Evolutionary conservation across 139 green algal species (phyloP).

Genomic region (Chlorella sp.): DNA sequence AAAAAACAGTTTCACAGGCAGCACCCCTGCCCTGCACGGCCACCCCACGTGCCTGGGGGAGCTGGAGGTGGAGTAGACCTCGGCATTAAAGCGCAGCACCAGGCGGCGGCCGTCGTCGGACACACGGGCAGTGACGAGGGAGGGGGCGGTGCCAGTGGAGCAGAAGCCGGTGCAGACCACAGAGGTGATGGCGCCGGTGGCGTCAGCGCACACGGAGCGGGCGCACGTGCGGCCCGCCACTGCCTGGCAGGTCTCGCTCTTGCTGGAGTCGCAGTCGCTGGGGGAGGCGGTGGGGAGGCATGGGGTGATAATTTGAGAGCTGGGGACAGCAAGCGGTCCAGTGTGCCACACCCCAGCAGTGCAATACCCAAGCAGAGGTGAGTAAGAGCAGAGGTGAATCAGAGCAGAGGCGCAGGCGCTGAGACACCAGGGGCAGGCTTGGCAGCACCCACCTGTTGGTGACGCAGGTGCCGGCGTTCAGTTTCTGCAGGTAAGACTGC

Average conservation of each 20-base stretch:
- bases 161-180: background rate
- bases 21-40: no score
- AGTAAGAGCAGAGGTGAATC: no score
- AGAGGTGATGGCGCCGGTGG: background rate
- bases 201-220: background rate
- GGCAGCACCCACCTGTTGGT: background rate
- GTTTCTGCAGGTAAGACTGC: background rate
- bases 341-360: no score
- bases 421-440: background rate
- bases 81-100: background rate
- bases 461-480: slow-evolving; percentile 22
- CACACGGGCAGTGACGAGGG: slow-evolving; percentile 10
- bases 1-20: no score
- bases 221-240: background rate
- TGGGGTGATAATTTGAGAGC: background rate
- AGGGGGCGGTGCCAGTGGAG: background rate
- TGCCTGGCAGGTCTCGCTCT: background rate
- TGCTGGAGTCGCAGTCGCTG: background rate
- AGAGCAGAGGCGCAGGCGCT: background rate
- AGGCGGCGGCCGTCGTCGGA: slow-evolving; percentile 6
- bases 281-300: background rate
- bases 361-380: no score
- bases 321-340: background rate
- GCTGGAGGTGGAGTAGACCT: background rate
- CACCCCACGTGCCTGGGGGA: background rate